Evolutionary conservation across 306 rosid species (phyloP).

Genomic region (Rubus parviflorus): DNA sequence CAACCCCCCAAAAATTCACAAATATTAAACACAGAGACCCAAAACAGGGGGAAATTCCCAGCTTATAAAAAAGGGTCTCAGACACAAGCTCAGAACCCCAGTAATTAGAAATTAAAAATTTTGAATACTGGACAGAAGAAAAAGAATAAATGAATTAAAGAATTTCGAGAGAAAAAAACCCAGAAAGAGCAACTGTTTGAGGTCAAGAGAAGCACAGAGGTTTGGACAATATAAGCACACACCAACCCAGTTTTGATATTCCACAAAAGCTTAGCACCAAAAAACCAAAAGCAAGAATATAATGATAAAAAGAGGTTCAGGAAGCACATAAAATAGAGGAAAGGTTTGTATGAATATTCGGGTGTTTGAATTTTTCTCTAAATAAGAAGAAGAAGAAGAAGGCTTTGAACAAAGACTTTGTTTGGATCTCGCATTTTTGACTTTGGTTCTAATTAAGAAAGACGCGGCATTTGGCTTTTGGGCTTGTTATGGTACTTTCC

Average conservation of each 20-base stretch:
- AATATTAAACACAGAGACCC: conserved; percentile 29
- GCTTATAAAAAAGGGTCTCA: neutral
- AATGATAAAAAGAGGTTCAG: conserved; percentile 13
- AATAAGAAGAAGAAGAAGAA: neutral
- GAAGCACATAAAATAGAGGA: conserved; percentile 29
- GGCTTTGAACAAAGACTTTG: conserved; percentile 34
- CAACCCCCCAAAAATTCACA: conserved; percentile 27
- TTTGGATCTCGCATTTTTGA: conserved; percentile 57
- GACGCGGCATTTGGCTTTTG: conserved; percentile 51
- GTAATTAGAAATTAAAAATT: neutral
- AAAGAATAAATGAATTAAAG: neutral
- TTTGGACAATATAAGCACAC: conserved; percentile 31
- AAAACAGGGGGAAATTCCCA: conserved; percentile 4
- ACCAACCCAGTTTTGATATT: conserved; percentile 15
- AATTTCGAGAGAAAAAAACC: conserved; percentile 3
- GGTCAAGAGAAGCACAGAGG: conserved; percentile 21
- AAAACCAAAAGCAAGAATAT: conserved; percentile 29
- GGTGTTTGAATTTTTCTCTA: conserved; percentile 19
- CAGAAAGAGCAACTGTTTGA: conserved; percentile 8
- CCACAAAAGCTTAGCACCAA: conserved; percentile 6
- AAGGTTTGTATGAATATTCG: conserved; percentile 21
- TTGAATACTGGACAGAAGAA: neutral
- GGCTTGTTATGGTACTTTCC: conserved; percentile 1
- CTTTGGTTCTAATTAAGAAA: conserved; percentile 12
- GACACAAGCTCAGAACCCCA: conserved; percentile 21